Evolutionary conservation across 2,329 filamentous ascomycete genomes (phyloP), one percentile per base, ranked within the genome.

Genomic region (Tympanopsis confertula): DNA sequence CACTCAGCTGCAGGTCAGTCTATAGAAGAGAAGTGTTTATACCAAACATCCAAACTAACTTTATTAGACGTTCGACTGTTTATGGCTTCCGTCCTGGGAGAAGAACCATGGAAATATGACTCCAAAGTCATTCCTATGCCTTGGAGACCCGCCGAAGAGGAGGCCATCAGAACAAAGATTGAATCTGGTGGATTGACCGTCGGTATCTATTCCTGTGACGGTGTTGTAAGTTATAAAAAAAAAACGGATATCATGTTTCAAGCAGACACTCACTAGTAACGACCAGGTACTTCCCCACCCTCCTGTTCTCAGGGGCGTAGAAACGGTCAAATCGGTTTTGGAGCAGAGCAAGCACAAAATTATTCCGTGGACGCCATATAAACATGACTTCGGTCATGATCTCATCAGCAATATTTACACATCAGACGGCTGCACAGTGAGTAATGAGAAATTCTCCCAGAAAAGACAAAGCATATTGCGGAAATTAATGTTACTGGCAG

Each of bases 81-180:
- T 20, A 45, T 57, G 40, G 52, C 49, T 35, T 39, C 52, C 1
- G 48, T 65, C 2, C 40, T 63, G 4, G 45, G 45, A 10, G 43
- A 49, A 5, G 42, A 51, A 36, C 54, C 59, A 2, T 63, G 61
- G 61, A 41, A 50, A 18, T 44, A 55, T 29, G 59, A 62, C 40
- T 52, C 55, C 4, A 53, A 53, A 29, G 50, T 54, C 4, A 45
- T 55, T 0, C 54, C 57, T 3, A 48, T 63, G 19, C 53, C 56
- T 2, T 63, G 59, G 60, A 38, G 57, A 30, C 39, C 47, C 15
- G 47, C 43, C 14, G 45, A 48, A n/a, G 53, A 54, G 39, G 49
- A 52, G 5, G 36, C 33, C 1, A 43, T 47, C 38, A 48, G 45
- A 20, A 18, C 22, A 1, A 50, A 53, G 38, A 40, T 54, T 5